These are phyloP conservation scores for Coniochaeta hoffmannii DNA, from an alignment of 2,329 filamentous ascomycete genomes.

Conservation along the genomic window DNA sequence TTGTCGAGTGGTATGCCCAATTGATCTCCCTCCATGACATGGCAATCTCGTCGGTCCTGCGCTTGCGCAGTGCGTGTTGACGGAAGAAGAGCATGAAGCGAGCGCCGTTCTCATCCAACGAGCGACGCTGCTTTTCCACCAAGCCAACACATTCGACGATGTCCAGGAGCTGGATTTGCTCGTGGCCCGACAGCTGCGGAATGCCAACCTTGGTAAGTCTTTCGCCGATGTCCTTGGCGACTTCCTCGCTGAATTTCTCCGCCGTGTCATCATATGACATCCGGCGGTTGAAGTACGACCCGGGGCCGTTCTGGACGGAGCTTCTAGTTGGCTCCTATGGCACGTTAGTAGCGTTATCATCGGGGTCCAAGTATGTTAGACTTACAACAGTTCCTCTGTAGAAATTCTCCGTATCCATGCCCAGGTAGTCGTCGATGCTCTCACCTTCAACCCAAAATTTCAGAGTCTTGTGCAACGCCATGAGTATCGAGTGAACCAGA, in stretches of 20 bases:
- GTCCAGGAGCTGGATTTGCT: slow-evolving; percentile 79
- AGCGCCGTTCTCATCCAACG: slow-evolving; percentile 83
- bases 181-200: slow-evolving; percentile 72
- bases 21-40: slow-evolving; percentile 75
- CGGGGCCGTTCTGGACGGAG: slow-evolving; percentile 14
- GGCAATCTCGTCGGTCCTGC: slow-evolving; percentile 54
- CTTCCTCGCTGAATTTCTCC: slow-evolving; percentile 61
- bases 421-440: slow-evolving; percentile 68
- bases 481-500: slow-evolving; percentile 65
- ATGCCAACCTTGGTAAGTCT: slow-evolving; percentile 68
- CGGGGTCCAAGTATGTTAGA: slow-evolving; percentile 3
- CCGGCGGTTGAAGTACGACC: slow-evolving; percentile 29
- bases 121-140: slow-evolving; percentile 79
- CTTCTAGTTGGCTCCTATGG: neutral
- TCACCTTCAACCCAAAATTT: slow-evolving; percentile 83
- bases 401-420: slow-evolving; percentile 54
- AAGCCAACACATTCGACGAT: slow-evolving; percentile 78
- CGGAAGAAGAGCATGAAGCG: slow-evolving; percentile 84
- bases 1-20: slow-evolving; percentile 77
- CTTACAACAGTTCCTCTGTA: slow-evolving; percentile 32
- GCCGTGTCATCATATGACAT: slow-evolving; percentile 43
- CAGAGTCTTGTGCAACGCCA: slow-evolving; percentile 65
- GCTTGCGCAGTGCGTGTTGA: slow-evolving; percentile 66
- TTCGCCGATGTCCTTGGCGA: slow-evolving; percentile 65
- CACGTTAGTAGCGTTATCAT: neutral